phyloP scores from a whole-genome alignment of 2,329 filamentous ascomycete species.

The Alternaria incomplexa region DNA sequence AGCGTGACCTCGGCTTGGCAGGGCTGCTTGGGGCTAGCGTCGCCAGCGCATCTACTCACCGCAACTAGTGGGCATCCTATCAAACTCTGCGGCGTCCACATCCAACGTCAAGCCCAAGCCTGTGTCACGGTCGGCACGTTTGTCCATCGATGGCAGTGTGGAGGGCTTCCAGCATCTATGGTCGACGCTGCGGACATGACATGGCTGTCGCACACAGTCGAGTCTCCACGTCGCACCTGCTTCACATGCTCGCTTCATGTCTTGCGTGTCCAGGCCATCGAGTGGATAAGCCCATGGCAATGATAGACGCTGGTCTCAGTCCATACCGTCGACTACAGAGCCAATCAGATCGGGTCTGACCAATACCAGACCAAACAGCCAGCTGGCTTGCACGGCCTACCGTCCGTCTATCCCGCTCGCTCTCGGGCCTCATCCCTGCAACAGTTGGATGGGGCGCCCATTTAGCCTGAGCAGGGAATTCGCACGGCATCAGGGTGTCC shows the following conservation, averaged over 20 bases:
- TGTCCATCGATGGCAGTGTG: slow-evolving; percentile 33
- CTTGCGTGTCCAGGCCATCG: slow-evolving; percentile 15
- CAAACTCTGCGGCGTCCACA: slow-evolving; percentile 38
- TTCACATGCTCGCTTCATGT: slow-evolving; percentile 24
- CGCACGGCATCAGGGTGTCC: slow-evolving; percentile 13
- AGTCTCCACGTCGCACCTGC: slow-evolving; percentile 49
- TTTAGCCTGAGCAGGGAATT: slow-evolving; percentile 46
- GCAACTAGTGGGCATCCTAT: slow-evolving; percentile 42
- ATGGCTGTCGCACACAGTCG: slow-evolving; percentile 43
- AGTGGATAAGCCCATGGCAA: slow-evolving; percentile 22
- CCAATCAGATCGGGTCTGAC: slow-evolving; percentile 27
- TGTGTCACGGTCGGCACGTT: slow-evolving; percentile 47
- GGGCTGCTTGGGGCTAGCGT: slow-evolving; percentile 25
- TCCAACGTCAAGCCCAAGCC: slow-evolving; percentile 40
- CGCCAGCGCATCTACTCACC: slow-evolving; percentile 49
- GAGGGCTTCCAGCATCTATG: slow-evolving; percentile 22
- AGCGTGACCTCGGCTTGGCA: slow-evolving; percentile 36
- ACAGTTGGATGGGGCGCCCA: slow-evolving; percentile 27
- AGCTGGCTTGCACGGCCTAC: slow-evolving; percentile 40
- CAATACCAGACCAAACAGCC: slow-evolving; percentile 23
- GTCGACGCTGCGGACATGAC: slow-evolving; percentile 36
- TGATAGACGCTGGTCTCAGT: slow-evolving; percentile 15
- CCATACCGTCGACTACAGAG: slow-evolving; percentile 6
- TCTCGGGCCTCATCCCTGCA: slow-evolving; percentile 38
- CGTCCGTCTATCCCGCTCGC: slow-evolving; percentile 45